Conservation (phyloP, 257 asterid genomes). For the Nicotiana attenuata region DNA sequence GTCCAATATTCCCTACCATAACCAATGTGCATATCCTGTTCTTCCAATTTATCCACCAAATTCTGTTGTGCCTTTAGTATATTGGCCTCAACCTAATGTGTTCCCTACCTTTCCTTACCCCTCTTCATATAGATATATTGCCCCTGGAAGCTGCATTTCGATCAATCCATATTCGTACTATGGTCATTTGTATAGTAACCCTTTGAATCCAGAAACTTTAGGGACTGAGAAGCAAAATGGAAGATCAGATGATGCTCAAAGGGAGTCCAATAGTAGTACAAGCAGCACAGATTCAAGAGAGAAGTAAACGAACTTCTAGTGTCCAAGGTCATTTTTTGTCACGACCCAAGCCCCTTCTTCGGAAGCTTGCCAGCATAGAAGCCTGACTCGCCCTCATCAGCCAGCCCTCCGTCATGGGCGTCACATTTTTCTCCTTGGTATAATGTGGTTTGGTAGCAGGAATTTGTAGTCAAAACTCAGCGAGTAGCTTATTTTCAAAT, state of each 20-base stretch:
- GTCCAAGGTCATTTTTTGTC: too few relatives aligned
- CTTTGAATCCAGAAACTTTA: not conserved
- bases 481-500: too few relatives aligned
- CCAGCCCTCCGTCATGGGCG: too few relatives aligned
- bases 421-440: too few relatives aligned
- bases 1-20: not conserved
- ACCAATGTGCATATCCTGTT: constrained; percentile 15
- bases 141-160: constrained; percentile 7
- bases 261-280: constrained; percentile 15
- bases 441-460: too few relatives aligned
- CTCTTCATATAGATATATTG: constrained; percentile 12
- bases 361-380: too few relatives aligned
- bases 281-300: constrained; percentile 20
- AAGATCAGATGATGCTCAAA: constrained; percentile 14
- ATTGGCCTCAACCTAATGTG: constrained; percentile 17
- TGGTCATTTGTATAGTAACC: not conserved
- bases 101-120: constrained; percentile 7
- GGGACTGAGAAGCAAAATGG: constrained; percentile 6
- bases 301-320: not conserved
- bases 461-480: too few relatives aligned
- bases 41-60: constrained; percentile 12
- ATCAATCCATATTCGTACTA: constrained; percentile 2
- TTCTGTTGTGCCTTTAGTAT: constrained; percentile 13
- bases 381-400: too few relatives aligned
- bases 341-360: too few relatives aligned